A percentile compares a stretch with the other conserved stretches of the same genome.
Conservation (phyloP, 202 grass and related monocot species). For the Elaeis oleifera region DNA sequence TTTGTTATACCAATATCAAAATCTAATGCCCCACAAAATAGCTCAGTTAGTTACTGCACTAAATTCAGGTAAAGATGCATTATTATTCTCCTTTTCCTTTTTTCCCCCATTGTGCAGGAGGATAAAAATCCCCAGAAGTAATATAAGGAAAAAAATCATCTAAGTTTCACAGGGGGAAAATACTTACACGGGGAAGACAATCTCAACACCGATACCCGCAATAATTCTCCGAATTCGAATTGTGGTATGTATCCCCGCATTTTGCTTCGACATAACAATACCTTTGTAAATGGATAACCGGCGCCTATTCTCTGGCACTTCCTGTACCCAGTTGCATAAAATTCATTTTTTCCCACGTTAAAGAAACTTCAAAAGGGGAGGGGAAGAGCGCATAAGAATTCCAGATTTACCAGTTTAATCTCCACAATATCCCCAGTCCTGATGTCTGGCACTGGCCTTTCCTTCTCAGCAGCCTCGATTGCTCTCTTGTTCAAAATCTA, state of each 20-base stretch:
- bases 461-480: conserved; percentile 77
- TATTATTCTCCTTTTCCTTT: no score
- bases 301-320: conserved; percentile 82
- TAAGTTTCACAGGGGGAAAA: neutral
- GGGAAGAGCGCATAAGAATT: neutral
- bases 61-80: no score
- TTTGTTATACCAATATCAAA: no score
- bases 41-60: no score
- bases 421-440: conserved; percentile 86
- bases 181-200: conserved; percentile 99
- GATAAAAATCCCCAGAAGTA: no score
- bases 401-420: conserved; percentile 67
- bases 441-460: conserved; percentile 72
- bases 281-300: conserved; percentile 86
- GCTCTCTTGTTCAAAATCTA: conserved; percentile 90
- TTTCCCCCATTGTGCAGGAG: no score
- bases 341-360: neutral
- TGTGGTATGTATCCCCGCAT: conserved; percentile 83
- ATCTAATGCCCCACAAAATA: no score
- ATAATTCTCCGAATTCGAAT: conserved; percentile 91
- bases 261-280: conserved; percentile 92
- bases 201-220: conserved; percentile 88
- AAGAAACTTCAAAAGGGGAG: conserved; percentile 14
- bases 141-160: conserved; percentile 2
- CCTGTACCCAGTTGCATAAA: conserved; percentile 35